phyloP scores from a whole-genome alignment of 2,329 filamentous ascomycete species.

The Aspergillus cejpii region DNA sequence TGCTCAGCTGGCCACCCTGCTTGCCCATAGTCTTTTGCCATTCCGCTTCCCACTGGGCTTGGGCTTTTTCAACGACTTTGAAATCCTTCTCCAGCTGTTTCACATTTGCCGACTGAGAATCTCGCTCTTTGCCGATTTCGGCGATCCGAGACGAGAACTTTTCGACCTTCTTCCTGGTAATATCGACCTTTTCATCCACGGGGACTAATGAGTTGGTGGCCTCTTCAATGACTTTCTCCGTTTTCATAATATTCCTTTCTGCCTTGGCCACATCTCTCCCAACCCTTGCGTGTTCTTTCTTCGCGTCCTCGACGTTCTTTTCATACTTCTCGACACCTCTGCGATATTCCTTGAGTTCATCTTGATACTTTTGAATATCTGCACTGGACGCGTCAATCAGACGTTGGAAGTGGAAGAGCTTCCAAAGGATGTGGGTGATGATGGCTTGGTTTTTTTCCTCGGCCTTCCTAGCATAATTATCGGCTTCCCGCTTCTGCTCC shows the following conservation, averaged over 20 bases:
- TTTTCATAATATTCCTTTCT: slow-evolving; percentile 77
- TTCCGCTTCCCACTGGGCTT: slow-evolving; percentile 79
- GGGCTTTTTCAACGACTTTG: slow-evolving; percentile 77
- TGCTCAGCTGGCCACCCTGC: slow-evolving; percentile 77
- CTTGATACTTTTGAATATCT: slow-evolving; percentile 87
- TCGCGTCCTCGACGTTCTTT: slow-evolving; percentile 69
- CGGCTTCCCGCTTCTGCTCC: slow-evolving; percentile 91
- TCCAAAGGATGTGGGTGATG: slow-evolving; percentile 92
- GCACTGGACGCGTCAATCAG: slow-evolving; percentile 86
- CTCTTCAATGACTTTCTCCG: slow-evolving; percentile 81
- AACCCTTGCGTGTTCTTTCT: slow-evolving; percentile 72
- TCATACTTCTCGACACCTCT: slow-evolving; percentile 83
- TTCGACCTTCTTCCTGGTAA: slow-evolving; percentile 65
- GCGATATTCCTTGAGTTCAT: slow-evolving; percentile 86
- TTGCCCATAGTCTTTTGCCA: slow-evolving; percentile 79
- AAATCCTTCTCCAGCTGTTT: slow-evolving; percentile 74
- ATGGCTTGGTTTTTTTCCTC: slow-evolving; percentile 87
- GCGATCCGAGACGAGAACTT: slow-evolving; percentile 62
- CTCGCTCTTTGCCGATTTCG: slow-evolving; percentile 67
- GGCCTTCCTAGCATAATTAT: slow-evolving; percentile 84
- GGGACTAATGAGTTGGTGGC: slow-evolving; percentile 79
- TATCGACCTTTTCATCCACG: slow-evolving; percentile 82
- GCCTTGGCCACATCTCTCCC: slow-evolving; percentile 69
- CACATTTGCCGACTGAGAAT: slow-evolving; percentile 61
- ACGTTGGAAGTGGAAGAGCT: slow-evolving; percentile 89